Base-by-base conservation (phyloP, 2,329 filamentous ascomycete genomes). In the Allantophomopsis cytisporea region DNA sequence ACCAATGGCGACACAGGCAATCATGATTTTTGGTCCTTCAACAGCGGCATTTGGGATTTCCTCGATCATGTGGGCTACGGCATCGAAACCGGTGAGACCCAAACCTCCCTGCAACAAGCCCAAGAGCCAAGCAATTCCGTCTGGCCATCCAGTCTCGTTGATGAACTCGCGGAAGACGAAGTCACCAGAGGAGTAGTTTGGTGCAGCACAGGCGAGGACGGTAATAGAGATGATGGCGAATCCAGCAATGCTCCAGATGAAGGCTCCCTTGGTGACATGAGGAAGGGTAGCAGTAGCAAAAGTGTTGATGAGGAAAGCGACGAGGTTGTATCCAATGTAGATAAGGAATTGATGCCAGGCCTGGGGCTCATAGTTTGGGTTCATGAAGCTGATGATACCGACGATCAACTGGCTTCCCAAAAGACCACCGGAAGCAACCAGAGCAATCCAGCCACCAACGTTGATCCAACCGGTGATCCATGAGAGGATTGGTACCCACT, bases 21-120 rank as follows among this genome's bases (percentile, higher is more conserved):
- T 57, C 37, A 71, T 63, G 8, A 66, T 67, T 31, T 54, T 59
- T 0, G 68, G 66, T 0, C 70, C 62, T 41, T 64, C 65, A 39
- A 65, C 44, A 4, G 66, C 61, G 2, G 73, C 69, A 38, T 73
- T 61, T 7, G 60, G 53, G 31, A 68, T 71, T 53, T 77, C 73
- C 55, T 78, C 73, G 1, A 71, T 71, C 73, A 77, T 78, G 7
- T 68, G 68, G 0, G 69, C 65, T 40, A 77, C 69, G 73, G 78
- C 77, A 2, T 73, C 74, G 17, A 78, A 62, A 2, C 72, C 73
- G 1, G 67, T 68, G 47, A 76, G 75, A 44, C 65, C 69, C 47
- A 74, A 76, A 7, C 71, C 70, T 0, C 69, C 63, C 2, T 73
- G 74, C 2, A 79, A 57, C 8, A 77, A 62, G 16, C 74, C 73